Base-by-base conservation (phyloP, 805 yeast genomes). In the Debaryomyces prosopidis region DNA sequence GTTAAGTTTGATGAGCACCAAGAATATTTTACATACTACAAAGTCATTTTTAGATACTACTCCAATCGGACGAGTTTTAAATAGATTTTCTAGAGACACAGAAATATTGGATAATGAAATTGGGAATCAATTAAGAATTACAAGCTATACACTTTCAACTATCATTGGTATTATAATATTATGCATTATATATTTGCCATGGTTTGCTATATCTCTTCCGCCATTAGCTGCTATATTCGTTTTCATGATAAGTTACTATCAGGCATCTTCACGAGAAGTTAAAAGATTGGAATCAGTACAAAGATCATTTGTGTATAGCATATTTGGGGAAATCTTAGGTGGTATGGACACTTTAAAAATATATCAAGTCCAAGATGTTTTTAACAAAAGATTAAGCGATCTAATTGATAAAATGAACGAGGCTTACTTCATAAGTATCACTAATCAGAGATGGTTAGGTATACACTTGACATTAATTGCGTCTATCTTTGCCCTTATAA, bases 381-480 rank as follows among this genome's bases (percentile, higher is more conserved):
- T 86, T 53, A 51, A 77, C 19, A 50, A 55, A 15, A 76, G 71
- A 53, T 80, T 81, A 55, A 65, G 73, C 31, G 32, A 43, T 2
- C 63, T 73, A 18, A 68, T 85, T 44, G 80, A 87, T 59, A 65
- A 62, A 17, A 81, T 83, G 86, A n/a, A 84, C 53, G 84, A 85
- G 56, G 81, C 91, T 1, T 82, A 83, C 59, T 81, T 72, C 53
- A 55, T 85, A 39, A 75, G 87, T 3, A 68, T 82, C 54, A 82
- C 85, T 2, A 74, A 81, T 53, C 90, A 84, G 62, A 72, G 89
- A 57, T 87, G 91, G 90, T 71, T 87, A 51, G 77, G 84, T 2
- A 62, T 85, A 34, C 71, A 81, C 40, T 60, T 84, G 45, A 87
- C 83, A 58, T 48, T 76, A 26, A 70, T 80, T 38, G 81, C 86